Conservation (phyloP, 2,329 filamentous ascomycete genomes). For the Calonectria montana region DNA sequence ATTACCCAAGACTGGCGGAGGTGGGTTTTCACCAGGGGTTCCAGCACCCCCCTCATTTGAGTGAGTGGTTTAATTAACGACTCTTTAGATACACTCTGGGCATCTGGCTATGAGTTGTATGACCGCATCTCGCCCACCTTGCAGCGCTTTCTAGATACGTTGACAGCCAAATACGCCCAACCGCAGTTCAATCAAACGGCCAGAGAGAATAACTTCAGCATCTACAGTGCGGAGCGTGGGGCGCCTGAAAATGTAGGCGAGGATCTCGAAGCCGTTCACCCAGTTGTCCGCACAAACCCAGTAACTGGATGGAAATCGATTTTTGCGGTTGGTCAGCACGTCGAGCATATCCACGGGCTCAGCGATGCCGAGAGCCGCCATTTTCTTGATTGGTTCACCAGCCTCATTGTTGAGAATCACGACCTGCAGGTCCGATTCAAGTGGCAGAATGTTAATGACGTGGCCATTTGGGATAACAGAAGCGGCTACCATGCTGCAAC, state of each 20-base stretch:
- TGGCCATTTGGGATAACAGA: constrained; percentile 68
- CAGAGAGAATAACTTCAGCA: constrained; percentile 52
- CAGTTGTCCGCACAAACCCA: constrained; percentile 66
- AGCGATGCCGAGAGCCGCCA: constrained; percentile 57
- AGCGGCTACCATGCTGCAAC: constrained; percentile 65
- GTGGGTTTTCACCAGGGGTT: constrained; percentile 28
- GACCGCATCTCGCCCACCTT: constrained; percentile 69
- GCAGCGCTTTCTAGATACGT: constrained; percentile 66
- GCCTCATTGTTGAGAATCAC: constrained; percentile 63
- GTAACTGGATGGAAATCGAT: constrained; percentile 67
- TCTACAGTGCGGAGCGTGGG: constrained; percentile 58
- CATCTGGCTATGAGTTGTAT: constrained; percentile 74
- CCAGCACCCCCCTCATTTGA: constrained; percentile 17
- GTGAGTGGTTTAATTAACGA: constrained; percentile 24
- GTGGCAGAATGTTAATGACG: constrained; percentile 57
- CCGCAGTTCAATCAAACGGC: constrained; percentile 42
- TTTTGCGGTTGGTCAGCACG: constrained; percentile 63
- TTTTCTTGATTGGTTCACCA: constrained; percentile 61
- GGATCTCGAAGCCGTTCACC: constrained; percentile 60
- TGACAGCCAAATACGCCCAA: constrained; percentile 66
- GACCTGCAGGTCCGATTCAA: constrained; percentile 62
- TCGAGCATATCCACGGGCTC: constrained; percentile 61
- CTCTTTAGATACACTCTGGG: constrained; percentile 68
- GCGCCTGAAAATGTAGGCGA: constrained; percentile 62
- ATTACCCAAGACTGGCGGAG: constrained; percentile 65